Conservation (phyloP, 1,284 basidiomycete species). For the Papiliotrema flavescens region DNA sequence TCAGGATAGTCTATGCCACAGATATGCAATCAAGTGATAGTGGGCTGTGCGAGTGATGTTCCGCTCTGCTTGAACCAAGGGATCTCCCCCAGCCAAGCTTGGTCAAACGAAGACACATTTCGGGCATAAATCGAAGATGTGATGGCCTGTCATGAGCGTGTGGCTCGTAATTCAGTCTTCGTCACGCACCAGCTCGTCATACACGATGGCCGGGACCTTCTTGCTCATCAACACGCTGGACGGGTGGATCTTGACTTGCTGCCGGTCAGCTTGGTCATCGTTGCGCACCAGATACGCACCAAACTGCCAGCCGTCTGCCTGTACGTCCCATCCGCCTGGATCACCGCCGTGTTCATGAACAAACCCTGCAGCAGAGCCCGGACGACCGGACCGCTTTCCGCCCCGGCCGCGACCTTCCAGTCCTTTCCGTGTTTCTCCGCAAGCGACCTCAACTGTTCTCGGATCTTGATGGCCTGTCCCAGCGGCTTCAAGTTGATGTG, state of each 20-base stretch:
- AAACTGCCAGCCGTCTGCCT: constrained; percentile 74
- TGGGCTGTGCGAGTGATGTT: not conserved
- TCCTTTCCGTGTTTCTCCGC: constrained; percentile 64
- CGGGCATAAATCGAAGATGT: constrained; percentile 83
- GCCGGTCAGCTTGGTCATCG: not conserved
- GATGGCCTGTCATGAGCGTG: constrained; percentile 57
- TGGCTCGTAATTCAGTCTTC: not conserved
- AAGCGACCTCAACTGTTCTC: constrained; percentile 70
- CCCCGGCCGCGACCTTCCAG: constrained; percentile 57
- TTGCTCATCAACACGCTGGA: constrained; percentile 72
- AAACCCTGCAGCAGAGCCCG: constrained; percentile 69
- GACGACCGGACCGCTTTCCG: constrained; percentile 61
- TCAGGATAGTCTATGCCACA: too few species aligned
- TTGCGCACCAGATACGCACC: constrained; percentile 53
- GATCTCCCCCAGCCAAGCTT: constrained; percentile 54
- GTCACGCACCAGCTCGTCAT: constrained; percentile 76
- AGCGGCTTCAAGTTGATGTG: constrained; percentile 82
- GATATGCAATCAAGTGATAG: not conserved
- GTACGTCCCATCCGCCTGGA: constrained; percentile 77
- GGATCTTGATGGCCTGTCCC: constrained; percentile 75
- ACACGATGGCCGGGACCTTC: constrained; percentile 78
- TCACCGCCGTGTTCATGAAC: constrained; percentile 73
- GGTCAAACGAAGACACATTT: constrained; percentile 74
- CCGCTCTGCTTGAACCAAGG: constrained; percentile 41
- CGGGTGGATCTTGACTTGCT: constrained; percentile 86